These are phyloP conservation scores for Euphorbia tirucalli DNA, from an alignment of 345 rosid species.

Conservation along the genomic window DNA sequence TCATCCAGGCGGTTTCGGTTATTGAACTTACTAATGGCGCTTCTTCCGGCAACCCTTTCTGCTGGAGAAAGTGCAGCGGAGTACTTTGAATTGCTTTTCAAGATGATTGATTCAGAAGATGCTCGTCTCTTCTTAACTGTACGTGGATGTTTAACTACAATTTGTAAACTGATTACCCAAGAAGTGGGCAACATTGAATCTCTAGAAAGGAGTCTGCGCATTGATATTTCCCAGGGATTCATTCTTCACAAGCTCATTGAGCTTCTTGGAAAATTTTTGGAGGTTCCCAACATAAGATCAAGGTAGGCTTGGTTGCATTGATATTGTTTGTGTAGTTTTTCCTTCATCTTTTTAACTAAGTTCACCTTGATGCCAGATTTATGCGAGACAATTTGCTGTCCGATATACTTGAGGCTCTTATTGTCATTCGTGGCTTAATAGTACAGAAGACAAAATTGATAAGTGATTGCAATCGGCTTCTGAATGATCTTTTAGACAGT, in stretches of 20 bases:
- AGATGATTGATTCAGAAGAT: slow-evolving; percentile 87
- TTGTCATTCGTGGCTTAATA: slow-evolving; percentile 86
- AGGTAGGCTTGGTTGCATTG: slow-evolving; percentile 45
- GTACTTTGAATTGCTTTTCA: slow-evolving; percentile 89
- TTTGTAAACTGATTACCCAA: slow-evolving; percentile 77
- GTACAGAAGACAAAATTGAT: slow-evolving; percentile 98
- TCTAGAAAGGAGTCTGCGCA: slow-evolving; percentile 87
- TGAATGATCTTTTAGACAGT: slow-evolving; percentile 88
- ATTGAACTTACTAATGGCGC: slow-evolving; percentile 74
- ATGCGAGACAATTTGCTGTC: slow-evolving; percentile 83
- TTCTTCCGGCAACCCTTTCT: slow-evolving; percentile 82
- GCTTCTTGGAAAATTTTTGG: slow-evolving; percentile 90
- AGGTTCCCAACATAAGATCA: slow-evolving; percentile 82
- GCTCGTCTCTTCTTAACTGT: slow-evolving; percentile 92
- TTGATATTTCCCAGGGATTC: slow-evolving; percentile 96
- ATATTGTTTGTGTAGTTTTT: slow-evolving; percentile 9
- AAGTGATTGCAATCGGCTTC: slow-evolving; percentile 87
- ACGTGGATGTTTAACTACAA: slow-evolving; percentile 73
- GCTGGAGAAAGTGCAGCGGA: slow-evolving; percentile 97
- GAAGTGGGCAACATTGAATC: slow-evolving; percentile 90
- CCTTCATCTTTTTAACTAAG: slow-evolving; percentile 16
- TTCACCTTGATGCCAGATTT: slow-evolving; percentile 54
- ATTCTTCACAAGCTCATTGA: slow-evolving; percentile 96
- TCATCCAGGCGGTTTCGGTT: slow-evolving; percentile 71
- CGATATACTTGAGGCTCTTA: slow-evolving; percentile 94